Evolutionary conservation across 371 early-diverging fungal species (phyloP).

Genomic region (Scutellospora calospora): DNA sequence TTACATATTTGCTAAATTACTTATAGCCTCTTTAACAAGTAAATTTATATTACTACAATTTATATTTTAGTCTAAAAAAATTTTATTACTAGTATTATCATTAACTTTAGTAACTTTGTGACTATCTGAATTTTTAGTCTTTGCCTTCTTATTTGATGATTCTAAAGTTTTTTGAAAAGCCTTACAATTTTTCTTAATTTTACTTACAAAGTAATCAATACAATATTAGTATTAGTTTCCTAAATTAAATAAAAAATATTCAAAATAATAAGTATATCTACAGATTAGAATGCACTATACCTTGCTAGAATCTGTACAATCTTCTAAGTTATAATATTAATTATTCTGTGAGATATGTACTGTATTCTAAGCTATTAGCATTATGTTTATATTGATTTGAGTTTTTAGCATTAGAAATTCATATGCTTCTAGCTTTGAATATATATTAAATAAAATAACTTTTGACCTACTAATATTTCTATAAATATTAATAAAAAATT

Average conservation of each 20-base stretch:
- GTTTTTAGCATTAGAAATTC: not conserved
- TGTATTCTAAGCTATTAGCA: constrained; percentile 22
- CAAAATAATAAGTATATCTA: not conserved
- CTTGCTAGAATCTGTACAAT: not conserved
- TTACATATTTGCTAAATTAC: not conserved
- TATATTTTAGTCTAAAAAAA: not conserved
- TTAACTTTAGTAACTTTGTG: not conserved
- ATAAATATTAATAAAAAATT: not conserved
- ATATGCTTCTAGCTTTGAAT: not conserved
- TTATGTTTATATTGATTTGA: constrained; percentile 9
- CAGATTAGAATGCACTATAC: constrained; percentile 1
- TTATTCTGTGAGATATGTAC: not conserved
- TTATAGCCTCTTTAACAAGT: not conserved
- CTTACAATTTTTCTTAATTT: constrained; percentile 23
- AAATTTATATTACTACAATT: not conserved
- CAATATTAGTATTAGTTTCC: not conserved
- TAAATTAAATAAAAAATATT: constrained; percentile 16
- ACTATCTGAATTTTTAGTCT: not conserved
- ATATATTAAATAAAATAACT: not conserved
- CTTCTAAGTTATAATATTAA: not conserved
- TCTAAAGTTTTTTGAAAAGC: constrained; percentile 18
- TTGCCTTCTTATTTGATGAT: not conserved
- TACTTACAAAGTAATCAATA: not conserved
- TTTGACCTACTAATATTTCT: not conserved
- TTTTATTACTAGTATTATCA: constrained; percentile 2